Base-by-base conservation (phyloP, 2,329 filamentous ascomycete genomes). In the Verticillium nubilum region DNA sequence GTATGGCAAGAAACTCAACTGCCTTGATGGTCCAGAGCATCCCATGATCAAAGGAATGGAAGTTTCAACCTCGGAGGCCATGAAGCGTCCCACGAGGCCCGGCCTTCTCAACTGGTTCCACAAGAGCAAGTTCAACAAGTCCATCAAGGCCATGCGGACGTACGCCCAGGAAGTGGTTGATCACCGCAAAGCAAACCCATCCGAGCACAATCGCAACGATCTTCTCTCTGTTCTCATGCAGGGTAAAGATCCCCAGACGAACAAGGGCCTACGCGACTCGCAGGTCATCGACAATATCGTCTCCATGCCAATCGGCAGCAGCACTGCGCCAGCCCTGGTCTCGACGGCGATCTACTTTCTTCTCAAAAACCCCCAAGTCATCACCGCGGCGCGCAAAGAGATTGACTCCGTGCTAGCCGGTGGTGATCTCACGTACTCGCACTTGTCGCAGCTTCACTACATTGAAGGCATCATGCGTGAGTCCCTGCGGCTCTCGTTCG, bases 251-350 rank as follows among this genome's bases (percentile, higher is more conserved):
- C 81, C 84, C 0, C 79, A 87, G 67, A 89, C 86, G 0, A 85
- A 84, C 28, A 75, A 79, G 60, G 73, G 72, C 2, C 75, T 91
- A 63, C 80, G 74, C 4, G 82, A 89, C 4, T 80, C 81, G 10
- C 82, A 84, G 61, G 80, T 89, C 55, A 79, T 88, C 54, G 85
- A 89, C 70, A 87, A 91, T 69, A 85, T 91, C 64, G 83, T 89
- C 58, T 82, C 82, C 2, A 88, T 90, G 76, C 80, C 88, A 47
- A 86, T 86, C 57, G 84, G 81, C 4, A 80, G 75, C 69, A 78
- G 75, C 67, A 82, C 80, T 0, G 76, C 79, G 3, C 79, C 79
- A 2, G 78, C 76, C 60, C 72, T 75, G 66, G 67, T 81, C 61
- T 74, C 71, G 62, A 75, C 72, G 7, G 72, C 74, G 9, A 78